Conservation (phyloP, 1,139 yeast genomes). For the Tardiomyces blankii region DNA sequence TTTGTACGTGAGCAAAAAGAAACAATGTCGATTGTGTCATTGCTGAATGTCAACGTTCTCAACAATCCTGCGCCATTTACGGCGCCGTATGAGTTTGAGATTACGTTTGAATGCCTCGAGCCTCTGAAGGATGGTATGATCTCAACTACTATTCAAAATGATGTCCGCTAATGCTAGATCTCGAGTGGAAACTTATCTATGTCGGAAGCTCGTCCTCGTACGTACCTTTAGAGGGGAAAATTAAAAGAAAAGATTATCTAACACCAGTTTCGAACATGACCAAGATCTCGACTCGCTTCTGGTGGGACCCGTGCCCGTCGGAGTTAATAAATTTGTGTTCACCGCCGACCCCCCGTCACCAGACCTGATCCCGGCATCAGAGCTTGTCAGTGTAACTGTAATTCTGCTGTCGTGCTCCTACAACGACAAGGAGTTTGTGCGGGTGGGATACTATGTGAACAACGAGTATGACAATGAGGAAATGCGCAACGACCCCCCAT, state of each 20-base stretch:
- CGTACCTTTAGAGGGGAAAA: not conserved
- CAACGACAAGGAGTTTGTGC: slow-evolving; percentile 85
- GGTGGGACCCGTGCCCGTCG: slow-evolving; percentile 98
- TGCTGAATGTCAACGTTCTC: slow-evolving; percentile 81
- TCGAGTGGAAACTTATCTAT: slow-evolving; percentile 95
- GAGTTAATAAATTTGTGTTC: slow-evolving; percentile 84
- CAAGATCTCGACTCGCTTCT: slow-evolving; percentile 90
- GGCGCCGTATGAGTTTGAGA: slow-evolving; percentile 91
- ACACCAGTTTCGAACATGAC: slow-evolving; percentile 63
- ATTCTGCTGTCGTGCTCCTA: slow-evolving; percentile 86
- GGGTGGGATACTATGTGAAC: slow-evolving; percentile 95
- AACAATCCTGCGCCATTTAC: slow-evolving; percentile 93
- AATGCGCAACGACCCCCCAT: slow-evolving; percentile 85
- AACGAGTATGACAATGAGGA: slow-evolving; percentile 94
- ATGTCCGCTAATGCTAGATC: slow-evolving; percentile 31
- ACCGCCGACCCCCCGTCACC: slow-evolving; percentile 97
- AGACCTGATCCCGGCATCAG: slow-evolving; percentile 90
- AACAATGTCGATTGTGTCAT: slow-evolving; percentile 83
- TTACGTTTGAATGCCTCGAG: slow-evolving; percentile 93
- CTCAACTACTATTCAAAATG: too few species aligned
- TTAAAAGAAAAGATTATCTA: slow-evolving; percentile 4
- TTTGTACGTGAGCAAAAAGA: too few species aligned
- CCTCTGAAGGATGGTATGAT: slow-evolving; percentile 56
- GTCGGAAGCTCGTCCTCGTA: slow-evolving; percentile 42
- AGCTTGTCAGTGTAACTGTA: slow-evolving; percentile 89